phyloP scores from a whole-genome alignment of 2,329 filamentous ascomycete species.

The Allantophomopsis lycopodina region DNA sequence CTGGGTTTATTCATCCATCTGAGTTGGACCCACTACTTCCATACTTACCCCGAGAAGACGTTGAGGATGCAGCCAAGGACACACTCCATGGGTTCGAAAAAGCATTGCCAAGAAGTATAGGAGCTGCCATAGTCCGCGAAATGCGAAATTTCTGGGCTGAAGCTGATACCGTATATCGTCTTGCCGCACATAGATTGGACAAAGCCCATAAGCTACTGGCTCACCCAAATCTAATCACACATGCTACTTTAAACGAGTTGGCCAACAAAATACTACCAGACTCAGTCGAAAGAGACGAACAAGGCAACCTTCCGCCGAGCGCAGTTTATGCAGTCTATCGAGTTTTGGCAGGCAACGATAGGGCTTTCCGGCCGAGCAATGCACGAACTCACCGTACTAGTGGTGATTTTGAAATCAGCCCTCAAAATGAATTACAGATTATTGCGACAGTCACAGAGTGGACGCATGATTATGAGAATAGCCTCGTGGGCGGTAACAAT shows the following conservation, averaged over 20 bases:
- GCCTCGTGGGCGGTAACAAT: conserved; percentile 32
- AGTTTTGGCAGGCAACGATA: conserved; percentile 43
- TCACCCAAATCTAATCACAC: conserved; percentile 25
- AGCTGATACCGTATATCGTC: conserved; percentile 30
- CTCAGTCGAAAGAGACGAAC: conserved; percentile 7
- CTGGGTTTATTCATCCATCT: conserved; percentile 25
- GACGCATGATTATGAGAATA: conserved; percentile 20
- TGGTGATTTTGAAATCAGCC: conserved; percentile 48
- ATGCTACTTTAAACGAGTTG: conserved; percentile 26
- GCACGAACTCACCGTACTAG: conserved; percentile 31
- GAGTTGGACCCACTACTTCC: conserved; percentile 27
- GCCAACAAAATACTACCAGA: conserved; percentile 23
- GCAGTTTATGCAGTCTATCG: conserved; percentile 59
- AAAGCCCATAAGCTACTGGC: conserved; percentile 31
- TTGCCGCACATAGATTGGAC: conserved; percentile 29
- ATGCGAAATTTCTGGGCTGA: conserved; percentile 28
- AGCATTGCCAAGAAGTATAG: conserved; percentile 28
- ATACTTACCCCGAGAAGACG: conserved; percentile 26
- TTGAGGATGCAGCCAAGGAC: conserved; percentile 18
- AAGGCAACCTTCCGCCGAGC: conserved; percentile 26
- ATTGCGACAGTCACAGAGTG: conserved; percentile 34
- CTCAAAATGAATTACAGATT: conserved; percentile 35
- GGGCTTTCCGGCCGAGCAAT: conserved; percentile 42
- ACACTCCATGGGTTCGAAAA: conserved; percentile 21
- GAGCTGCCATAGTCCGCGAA: conserved; percentile 25